Conservation (phyloP, 805 yeast genomes). For the Brettanomyces bruxellensis region DNA sequence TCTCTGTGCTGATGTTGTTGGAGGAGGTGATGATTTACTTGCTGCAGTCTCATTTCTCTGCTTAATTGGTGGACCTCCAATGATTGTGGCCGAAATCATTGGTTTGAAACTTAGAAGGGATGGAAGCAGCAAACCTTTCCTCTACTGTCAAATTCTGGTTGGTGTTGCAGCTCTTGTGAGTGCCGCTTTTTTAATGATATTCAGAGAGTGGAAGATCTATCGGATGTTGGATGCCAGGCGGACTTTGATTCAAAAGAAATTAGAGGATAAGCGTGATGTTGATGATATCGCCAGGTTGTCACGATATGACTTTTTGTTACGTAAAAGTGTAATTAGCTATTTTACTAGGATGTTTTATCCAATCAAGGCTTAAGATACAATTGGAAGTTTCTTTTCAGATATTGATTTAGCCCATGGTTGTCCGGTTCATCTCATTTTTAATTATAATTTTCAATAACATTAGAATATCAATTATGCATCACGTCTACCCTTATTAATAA, state of each 20-base stretch:
- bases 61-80: conserved; percentile 23
- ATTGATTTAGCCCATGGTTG: too few species aligned
- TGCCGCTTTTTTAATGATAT: conserved; percentile 33
- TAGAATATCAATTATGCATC: too few species aligned
- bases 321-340: conserved; percentile 5
- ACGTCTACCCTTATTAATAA: too few species aligned
- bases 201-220: conserved; percentile 45
- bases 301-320: conserved; percentile 7
- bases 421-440: too few species aligned
- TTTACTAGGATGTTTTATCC: conserved; percentile 20
- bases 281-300: conserved; percentile 2
- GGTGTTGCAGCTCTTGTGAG: conserved; percentile 35
- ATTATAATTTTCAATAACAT: too few species aligned
- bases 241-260: conserved; percentile 2
- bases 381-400: too few species aligned
- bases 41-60: conserved; percentile 21
- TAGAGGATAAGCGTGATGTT: not conserved
- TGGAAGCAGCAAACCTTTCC: conserved; percentile 31
- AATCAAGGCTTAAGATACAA: conserved; percentile 14
- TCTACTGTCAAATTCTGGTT: conserved; percentile 51
- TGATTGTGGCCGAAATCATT: conserved; percentile 24
- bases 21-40: conserved; percentile 21
- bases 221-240: conserved; percentile 25
- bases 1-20: conserved; percentile 26
- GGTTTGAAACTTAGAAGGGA: conserved; percentile 21